Evolutionary conservation across 495 filamentous ascomycete genomes (phyloP).

Genomic region (Neurospora sp.): DNA sequence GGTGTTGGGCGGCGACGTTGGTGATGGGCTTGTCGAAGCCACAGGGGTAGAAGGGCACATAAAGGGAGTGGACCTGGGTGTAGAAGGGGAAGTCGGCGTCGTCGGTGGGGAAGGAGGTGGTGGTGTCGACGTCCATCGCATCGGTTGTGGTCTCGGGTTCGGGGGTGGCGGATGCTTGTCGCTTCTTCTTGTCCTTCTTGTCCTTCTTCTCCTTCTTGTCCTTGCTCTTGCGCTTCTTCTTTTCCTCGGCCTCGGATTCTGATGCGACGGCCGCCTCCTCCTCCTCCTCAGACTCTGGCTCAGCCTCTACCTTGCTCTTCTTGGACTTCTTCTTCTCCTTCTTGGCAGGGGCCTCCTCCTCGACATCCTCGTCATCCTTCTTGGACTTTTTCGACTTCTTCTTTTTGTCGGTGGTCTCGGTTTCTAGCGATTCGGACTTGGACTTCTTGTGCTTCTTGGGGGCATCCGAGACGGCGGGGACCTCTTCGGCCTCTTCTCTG

Average conservation of each 20-base stretch:
- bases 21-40: constrained; percentile 36
- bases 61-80: constrained; percentile 38
- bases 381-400: constrained; percentile 8
- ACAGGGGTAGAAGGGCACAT: constrained; percentile 36
- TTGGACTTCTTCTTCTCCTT: constrained; percentile 21
- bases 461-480: neutral
- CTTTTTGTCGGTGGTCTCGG: constrained; percentile 6
- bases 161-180: constrained; percentile 5
- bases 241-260: constrained; percentile 1
- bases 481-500: constrained; percentile 6
- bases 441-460: constrained; percentile 18
- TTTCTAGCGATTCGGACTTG: constrained; percentile 5
- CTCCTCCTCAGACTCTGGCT: neutral
- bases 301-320: constrained; percentile 12
- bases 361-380: neutral
- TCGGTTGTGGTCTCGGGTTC: constrained; percentile 6
- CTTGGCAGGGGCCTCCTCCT: neutral
- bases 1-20: constrained; percentile 33
- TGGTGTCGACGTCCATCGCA: constrained; percentile 19
- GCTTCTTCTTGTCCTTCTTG: constrained; percentile 7
- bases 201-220: constrained; percentile 12
- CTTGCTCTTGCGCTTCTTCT: constrained; percentile 20
- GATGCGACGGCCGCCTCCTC: constrained; percentile 1
- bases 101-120: neutral
- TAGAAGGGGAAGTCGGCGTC: constrained; percentile 33